These are phyloP conservation scores for Phyllosticta capitalensis DNA, from an alignment of 2,329 filamentous ascomycete genomes.

Conservation along the genomic window DNA sequence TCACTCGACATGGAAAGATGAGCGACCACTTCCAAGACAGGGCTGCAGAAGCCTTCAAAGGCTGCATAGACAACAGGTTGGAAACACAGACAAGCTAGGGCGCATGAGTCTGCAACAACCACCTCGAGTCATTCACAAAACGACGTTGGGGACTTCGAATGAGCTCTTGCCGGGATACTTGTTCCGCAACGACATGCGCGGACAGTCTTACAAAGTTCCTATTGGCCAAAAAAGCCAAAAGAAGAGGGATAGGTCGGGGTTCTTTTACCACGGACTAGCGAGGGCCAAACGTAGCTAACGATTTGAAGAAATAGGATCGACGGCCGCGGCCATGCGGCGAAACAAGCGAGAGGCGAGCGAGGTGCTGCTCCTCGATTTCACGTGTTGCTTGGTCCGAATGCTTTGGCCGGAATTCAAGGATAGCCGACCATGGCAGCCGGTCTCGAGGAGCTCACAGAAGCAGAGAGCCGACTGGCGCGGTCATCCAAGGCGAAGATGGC, in stretches of 20 bases:
- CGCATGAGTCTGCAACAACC: neutral
- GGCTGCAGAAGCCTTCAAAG: neutral
- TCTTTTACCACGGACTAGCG: neutral
- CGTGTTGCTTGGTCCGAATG: neutral
- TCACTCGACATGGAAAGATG: neutral
- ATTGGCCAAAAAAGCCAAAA: neutral
- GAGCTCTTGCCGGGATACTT: neutral
- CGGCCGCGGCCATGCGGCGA: constrained; percentile 1
- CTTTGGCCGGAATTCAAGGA: neutral
- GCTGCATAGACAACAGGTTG: neutral
- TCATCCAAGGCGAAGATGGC: neutral
- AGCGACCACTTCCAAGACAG: neutral
- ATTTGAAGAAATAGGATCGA: constrained; percentile 9
- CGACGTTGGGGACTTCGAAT: neutral
- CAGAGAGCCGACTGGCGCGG: neutral
- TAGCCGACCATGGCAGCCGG: neutral
- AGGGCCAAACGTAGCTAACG: constrained; percentile 3
- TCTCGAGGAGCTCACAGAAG: neutral
- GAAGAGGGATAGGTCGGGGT: neutral
- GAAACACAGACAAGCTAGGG: neutral
- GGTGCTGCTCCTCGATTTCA: neutral
- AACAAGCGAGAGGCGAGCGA: neutral
- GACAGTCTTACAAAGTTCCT: neutral
- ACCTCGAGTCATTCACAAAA: neutral
- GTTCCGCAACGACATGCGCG: neutral